Evolutionary conservation across 805 yeast species (phyloP), one percentile per base, ranked within the genome.

Genomic region (Zygoascus flipseniorum): DNA sequence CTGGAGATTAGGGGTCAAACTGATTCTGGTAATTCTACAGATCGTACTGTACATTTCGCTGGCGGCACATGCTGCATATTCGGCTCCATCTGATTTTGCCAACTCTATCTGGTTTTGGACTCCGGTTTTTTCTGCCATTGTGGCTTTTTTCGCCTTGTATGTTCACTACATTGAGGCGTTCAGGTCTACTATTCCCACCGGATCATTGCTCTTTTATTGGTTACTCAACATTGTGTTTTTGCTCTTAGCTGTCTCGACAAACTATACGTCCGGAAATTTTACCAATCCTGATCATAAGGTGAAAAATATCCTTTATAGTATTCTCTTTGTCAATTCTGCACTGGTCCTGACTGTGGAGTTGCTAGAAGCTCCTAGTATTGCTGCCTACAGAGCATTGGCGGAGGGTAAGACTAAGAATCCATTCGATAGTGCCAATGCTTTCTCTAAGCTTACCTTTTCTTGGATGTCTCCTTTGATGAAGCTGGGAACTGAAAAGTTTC

Each of bases 401-500:
- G 60, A 60, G 55, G 69, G 73, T 57, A 53, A 54, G 43, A 59
- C 58, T 44, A 8, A 9, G 20, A 64, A 66, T 45, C 85, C 83
- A 1, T 69, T 72, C 43, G 83, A 80, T 42, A 67, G 66, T 52
- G 86, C 89, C 11, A 83, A 90, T 65, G 71, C 89, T 14, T 80
- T 92, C 58, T 84, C 95, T 2, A 74, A 79, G 51, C 72, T 92
- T 50, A 83, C 95, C 0, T 92, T 93, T 67, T 72, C 82, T 28
- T 93, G 99, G 98, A 88, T 93, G 95, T 82, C 89, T 19, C 81
- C 78, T 1, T 72, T 93, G 62, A 88, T 93, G 83, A 78, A 72
- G 59, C 79, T 79, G 51, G 98, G 98, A 14, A 85, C 84, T 62
- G 71, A 75, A 43, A 80, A 79, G 56, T 80, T 62, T 61, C 72